A percentile compares a stretch with the other conserved stretches of the same genome.
These are phyloP conservation scores for Podosphaera xanthii DNA, from an alignment of 2,329 filamentous ascomycete genomes.

Conservation along the genomic window DNA sequence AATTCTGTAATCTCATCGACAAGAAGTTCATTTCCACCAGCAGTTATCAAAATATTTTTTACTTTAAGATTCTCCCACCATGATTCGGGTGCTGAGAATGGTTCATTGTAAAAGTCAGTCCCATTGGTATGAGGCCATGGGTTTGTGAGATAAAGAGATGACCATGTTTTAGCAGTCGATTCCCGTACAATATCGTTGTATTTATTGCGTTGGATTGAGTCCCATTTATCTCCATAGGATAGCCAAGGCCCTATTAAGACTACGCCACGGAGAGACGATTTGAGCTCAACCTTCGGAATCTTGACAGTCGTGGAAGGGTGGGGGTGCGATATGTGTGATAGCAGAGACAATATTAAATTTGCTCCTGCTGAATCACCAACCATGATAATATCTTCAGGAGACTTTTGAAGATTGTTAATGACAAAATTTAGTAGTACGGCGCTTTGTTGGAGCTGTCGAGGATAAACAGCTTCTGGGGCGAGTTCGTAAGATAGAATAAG, in stretches of 20 bases:
- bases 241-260: slow-evolving; percentile 36
- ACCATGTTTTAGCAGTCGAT: slow-evolving; percentile 22
- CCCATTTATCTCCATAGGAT: slow-evolving; percentile 23
- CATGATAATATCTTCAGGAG: slow-evolving; percentile 20
- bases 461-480: slow-evolving; percentile 23
- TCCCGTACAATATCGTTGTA: slow-evolving; percentile 27
- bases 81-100: slow-evolving; percentile 22
- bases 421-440: slow-evolving; percentile 22
- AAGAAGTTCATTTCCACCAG: slow-evolving; percentile 31
- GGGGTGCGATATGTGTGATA: slow-evolving; percentile 31
- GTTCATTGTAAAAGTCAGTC: slow-evolving; percentile 29
- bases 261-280: slow-evolving; percentile 23
- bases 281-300: slow-evolving; percentile 24
- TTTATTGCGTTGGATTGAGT: slow-evolving; percentile 22
- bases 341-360: slow-evolving; percentile 22
- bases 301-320: slow-evolving; percentile 33
- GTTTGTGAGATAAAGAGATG: slow-evolving; percentile 22
- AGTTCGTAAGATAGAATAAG: slow-evolving; percentile 34
- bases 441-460: slow-evolving; percentile 24
- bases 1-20: slow-evolving; percentile 31
- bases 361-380: slow-evolving; percentile 30
- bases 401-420: slow-evolving; percentile 13
- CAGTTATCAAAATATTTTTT: slow-evolving; percentile 27
- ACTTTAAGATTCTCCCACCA: slow-evolving; percentile 31
- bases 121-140: slow-evolving; percentile 6